A percentile compares a stretch with the other conserved stretches of the same genome.
Conservation (phyloP, 1,284 basidiomycete genomes). For the Lentinus polychrous region DNA sequence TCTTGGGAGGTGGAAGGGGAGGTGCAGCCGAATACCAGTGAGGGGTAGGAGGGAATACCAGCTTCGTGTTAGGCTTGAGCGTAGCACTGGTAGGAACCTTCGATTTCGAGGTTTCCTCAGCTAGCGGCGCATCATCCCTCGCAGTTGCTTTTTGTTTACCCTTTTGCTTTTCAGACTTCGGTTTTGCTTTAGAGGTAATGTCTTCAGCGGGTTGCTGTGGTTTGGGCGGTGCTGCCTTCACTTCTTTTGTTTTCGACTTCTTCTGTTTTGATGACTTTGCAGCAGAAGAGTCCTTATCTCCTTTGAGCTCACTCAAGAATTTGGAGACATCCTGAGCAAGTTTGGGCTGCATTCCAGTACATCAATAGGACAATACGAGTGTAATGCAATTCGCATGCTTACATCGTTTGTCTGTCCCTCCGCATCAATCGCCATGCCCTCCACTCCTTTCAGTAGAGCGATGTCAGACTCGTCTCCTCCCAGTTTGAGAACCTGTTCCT, state of each 20-base stretch:
- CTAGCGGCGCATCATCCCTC: not conserved
- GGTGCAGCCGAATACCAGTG: constrained; percentile 52
- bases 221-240: constrained; percentile 1
- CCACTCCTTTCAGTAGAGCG: constrained; percentile 1
- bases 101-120: not conserved
- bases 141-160: constrained; percentile 2
- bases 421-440: not conserved
- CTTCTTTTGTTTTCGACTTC: not conserved
- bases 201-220: not conserved
- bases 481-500: not conserved
- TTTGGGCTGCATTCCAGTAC: constrained; percentile 24
- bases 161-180: constrained; percentile 6
- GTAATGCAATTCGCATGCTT: not conserved
- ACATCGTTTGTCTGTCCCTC: constrained; percentile 18
- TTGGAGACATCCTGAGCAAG: constrained; percentile 51
- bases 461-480: not conserved
- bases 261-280: constrained; percentile 2
- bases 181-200: constrained; percentile 1
- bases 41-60: constrained; percentile 43
- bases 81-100: too few relatives aligned
- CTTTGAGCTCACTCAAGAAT: constrained; percentile 52
- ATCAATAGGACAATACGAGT: not conserved
- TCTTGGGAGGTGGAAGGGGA: constrained; percentile 20
- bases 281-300: constrained; percentile 21
- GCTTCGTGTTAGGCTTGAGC: constrained; percentile 5